Percentiles rank a stretch among this genome's conserved stretches.
Evolutionary conservation across 2,329 filamentous ascomycete genomes (phyloP).

Genomic region (Cladosporium sp.): DNA sequence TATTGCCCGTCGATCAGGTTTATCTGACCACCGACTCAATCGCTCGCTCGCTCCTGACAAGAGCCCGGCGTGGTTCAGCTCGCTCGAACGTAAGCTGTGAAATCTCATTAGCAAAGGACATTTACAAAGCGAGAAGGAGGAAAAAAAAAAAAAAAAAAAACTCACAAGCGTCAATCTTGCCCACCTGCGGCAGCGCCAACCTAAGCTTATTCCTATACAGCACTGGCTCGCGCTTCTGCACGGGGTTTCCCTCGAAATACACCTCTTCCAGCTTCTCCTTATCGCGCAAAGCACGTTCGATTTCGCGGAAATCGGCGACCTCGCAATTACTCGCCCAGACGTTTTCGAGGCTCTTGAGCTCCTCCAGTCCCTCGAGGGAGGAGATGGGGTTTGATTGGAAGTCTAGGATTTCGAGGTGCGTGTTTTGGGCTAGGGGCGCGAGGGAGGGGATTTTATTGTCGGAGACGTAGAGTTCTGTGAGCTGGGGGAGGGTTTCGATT

Average conservation of each 20-base stretch:
- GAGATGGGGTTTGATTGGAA: conserved; percentile 82
- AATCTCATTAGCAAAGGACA: not conserved
- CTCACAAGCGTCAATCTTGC: conserved; percentile 96
- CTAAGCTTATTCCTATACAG: conserved; percentile 92
- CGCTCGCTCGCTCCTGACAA: no score
- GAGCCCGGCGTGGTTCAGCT: no score
- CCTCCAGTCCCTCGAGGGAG: conserved; percentile 66
- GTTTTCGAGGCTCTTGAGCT: conserved; percentile 72
- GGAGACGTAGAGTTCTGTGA: conserved; percentile 93
- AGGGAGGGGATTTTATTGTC: conserved; percentile 84
- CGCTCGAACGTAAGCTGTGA: conserved; percentile 8
- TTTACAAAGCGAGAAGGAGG: not conserved
- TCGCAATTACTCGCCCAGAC: conserved; percentile 92
- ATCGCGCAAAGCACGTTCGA: conserved; percentile 71
- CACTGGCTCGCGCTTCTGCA: conserved; percentile 74
- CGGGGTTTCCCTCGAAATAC: conserved; percentile 91
- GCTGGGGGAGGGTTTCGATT: conserved; percentile 64
- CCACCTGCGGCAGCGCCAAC: conserved; percentile 77
- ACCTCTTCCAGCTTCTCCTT: conserved; percentile 81
- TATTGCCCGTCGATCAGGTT: no score
- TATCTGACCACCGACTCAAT: no score
- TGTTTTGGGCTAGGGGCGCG: conserved; percentile 54
- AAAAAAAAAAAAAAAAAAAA: conserved; percentile 28
- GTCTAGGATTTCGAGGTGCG: conserved; percentile 71
- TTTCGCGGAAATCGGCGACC: conserved; percentile 71